A percentile compares a stretch with the other conserved stretches of the same genome.
These are phyloP conservation scores for Xylaria cubensis DNA, from an alignment of 495 filamentous ascomycete species.

Conservation along the genomic window DNA sequence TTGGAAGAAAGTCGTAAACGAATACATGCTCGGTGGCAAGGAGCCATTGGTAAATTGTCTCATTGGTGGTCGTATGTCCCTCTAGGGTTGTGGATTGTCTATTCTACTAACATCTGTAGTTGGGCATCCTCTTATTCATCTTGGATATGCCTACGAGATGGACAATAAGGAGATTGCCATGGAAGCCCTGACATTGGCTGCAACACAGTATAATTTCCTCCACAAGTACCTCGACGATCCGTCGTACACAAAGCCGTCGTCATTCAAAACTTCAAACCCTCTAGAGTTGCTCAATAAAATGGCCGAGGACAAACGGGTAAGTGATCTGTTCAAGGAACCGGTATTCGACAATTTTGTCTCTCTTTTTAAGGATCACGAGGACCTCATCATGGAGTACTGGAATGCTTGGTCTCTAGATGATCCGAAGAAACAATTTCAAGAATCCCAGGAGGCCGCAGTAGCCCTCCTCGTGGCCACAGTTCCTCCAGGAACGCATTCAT, in stretches of 20 bases:
- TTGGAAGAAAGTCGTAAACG: slow-evolving; percentile 77
- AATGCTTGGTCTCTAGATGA: slow-evolving; percentile 77
- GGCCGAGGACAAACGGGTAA: slow-evolving; percentile 58
- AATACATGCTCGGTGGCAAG: slow-evolving; percentile 77
- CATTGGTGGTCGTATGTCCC: slow-evolving; percentile 75
- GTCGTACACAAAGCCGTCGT: slow-evolving; percentile 64
- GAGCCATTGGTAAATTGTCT: slow-evolving; percentile 80
- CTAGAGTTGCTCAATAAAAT: slow-evolving; percentile 72
- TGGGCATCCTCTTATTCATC: slow-evolving; percentile 86
- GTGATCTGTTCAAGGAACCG: slow-evolving; percentile 63
- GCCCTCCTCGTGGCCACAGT: slow-evolving; percentile 72
- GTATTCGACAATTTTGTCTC: slow-evolving; percentile 68
- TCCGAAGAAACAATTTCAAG: slow-evolving; percentile 72
- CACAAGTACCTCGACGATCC: slow-evolving; percentile 82
- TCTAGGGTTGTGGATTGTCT: slow-evolving; percentile 1
- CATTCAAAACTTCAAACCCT: slow-evolving; percentile 60
- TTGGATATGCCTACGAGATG: slow-evolving; percentile 87
- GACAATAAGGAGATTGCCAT: slow-evolving; percentile 79
- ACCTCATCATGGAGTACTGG: slow-evolving; percentile 81
- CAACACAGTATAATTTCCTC: slow-evolving; percentile 73
- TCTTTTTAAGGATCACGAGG: slow-evolving; percentile 72
- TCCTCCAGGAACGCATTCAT: slow-evolving; percentile 62
- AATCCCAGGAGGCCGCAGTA: slow-evolving; percentile 77
- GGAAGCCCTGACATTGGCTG: slow-evolving; percentile 76
- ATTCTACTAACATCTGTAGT: slow-evolving; percentile 57